Conservation (phyloP, 257 asterid genomes). For the Solanum peruvianum region DNA sequence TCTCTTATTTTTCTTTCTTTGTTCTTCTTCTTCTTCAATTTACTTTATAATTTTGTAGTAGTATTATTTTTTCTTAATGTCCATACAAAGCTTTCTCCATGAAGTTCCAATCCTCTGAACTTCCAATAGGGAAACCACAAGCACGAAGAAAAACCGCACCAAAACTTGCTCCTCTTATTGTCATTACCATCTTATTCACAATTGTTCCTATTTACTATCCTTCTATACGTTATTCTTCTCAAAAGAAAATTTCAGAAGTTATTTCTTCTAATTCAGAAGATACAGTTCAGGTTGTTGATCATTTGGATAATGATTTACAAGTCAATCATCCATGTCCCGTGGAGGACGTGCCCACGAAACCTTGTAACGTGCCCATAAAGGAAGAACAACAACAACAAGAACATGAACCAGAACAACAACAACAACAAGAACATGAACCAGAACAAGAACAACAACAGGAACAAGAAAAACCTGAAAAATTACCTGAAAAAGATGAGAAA, state of each 20-base stretch:
- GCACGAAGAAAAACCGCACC: slow-evolving; percentile 22
- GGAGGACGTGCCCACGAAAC: background rate
- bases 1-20: background rate
- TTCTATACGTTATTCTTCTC: slow-evolving; percentile 5
- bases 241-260: slow-evolving; percentile 9
- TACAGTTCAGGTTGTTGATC: background rate
- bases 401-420: background rate
- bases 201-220: slow-evolving; percentile 39
- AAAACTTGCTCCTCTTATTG: slow-evolving; percentile 30
- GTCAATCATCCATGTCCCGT: background rate
- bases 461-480: background rate
- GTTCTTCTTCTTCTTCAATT: background rate
- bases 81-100: slow-evolving; percentile 5
- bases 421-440: background rate
- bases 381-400: background rate
- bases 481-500: background rate
- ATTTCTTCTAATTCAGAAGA: background rate
- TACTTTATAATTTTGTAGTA: background rate
- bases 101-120: slow-evolving; percentile 45
- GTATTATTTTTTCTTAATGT: background rate
- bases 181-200: slow-evolving; percentile 30
- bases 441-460: background rate
- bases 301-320: background rate
- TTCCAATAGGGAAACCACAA: slow-evolving; percentile 37
- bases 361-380: background rate